A percentile compares a stretch with the other conserved stretches of the same genome.
Evolutionary conservation across 768 basidiomycete genomes (phyloP).

Genomic region (Hemileccinum impolitum): DNA sequence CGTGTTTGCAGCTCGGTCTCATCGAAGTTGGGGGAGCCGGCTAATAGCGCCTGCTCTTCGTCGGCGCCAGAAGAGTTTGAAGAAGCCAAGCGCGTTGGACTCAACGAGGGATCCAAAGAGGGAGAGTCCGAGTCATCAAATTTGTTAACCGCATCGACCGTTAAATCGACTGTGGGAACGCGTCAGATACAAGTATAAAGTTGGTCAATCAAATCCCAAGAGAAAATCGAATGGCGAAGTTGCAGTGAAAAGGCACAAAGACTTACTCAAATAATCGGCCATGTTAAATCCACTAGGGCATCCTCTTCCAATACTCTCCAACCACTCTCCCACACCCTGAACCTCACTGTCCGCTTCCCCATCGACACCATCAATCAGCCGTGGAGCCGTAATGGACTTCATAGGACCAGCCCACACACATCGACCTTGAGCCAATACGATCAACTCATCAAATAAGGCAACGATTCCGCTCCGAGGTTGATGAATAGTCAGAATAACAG

Average conservation of each 20-base stretch:
- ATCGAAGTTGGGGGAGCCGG: conserved; percentile 36
- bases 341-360: conserved; percentile 12
- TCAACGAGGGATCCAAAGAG: conserved; percentile 32
- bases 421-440: conserved; percentile 83
- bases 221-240: background rate
- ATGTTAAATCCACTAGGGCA: conserved; percentile 97
- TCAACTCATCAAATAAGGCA: conserved; percentile 87
- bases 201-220: background rate
- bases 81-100: conserved; percentile 27
- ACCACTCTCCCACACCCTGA: conserved; percentile 52
- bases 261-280: conserved; percentile 91
- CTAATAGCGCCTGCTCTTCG: conserved; percentile 67
- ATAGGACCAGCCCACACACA: conserved; percentile 33
- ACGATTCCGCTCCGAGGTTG: conserved; percentile 98
- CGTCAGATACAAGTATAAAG: conserved; percentile 2
- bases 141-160: conserved; percentile 53
- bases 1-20: conserved; percentile 54
- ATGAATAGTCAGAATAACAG: conserved; percentile 96
- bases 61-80: conserved; percentile 50
- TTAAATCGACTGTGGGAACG: conserved; percentile 58
- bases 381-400: conserved; percentile 10
- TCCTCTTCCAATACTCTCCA: conserved; percentile 69
- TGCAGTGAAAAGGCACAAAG: background rate
- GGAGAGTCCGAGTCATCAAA: conserved; percentile 30
- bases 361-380: conserved; percentile 5